Percentiles rank a stretch among this genome's conserved stretches.
Conservation (phyloP, 768 basidiomycete genomes). For the Melanogaster broomeanus region DNA sequence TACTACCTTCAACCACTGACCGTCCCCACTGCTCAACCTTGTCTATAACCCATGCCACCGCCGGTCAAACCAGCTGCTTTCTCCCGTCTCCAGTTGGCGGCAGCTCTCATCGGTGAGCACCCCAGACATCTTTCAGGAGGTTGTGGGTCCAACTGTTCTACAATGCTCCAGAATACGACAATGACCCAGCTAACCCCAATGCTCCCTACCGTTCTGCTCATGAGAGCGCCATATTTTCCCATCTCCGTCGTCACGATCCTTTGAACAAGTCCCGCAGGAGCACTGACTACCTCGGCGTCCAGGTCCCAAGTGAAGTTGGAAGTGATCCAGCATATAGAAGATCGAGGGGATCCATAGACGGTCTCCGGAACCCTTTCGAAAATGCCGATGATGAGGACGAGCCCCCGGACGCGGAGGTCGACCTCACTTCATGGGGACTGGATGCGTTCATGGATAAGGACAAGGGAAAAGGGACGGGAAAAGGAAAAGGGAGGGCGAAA, state of each 20-base stretch:
- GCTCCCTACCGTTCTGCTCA: conserved; percentile 65
- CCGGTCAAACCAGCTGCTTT: conserved; percentile 46
- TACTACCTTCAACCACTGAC: too few relatives aligned
- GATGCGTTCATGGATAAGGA: conserved; percentile 76
- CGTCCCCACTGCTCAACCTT: neutral
- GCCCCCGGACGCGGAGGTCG: conserved; percentile 63
- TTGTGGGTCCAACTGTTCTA: conserved; percentile 5
- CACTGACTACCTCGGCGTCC: conserved; percentile 65
- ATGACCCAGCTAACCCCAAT: conserved; percentile 71
- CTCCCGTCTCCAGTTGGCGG: conserved; percentile 85
- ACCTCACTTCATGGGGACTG: conserved; percentile 83
- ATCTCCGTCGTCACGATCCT: conserved; percentile 59
- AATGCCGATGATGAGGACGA: conserved; percentile 59
- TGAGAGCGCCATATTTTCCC: conserved; percentile 86
- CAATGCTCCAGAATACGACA: conserved; percentile 75
- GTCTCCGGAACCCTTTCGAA: conserved; percentile 74
- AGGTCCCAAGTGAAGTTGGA: conserved; percentile 64
- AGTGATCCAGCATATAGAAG: conserved; percentile 49
- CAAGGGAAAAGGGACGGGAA: conserved; percentile 49
- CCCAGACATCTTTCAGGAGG: neutral
- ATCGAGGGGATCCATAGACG: conserved; percentile 60
- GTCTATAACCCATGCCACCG: conserved; percentile 19
- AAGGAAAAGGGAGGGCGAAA: conserved; percentile 39
- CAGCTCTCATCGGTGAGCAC: conserved; percentile 75
- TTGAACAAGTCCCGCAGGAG: conserved; percentile 54